Conservation (phyloP, 345 rosid genomes). For the Populus deltoides region DNA sequence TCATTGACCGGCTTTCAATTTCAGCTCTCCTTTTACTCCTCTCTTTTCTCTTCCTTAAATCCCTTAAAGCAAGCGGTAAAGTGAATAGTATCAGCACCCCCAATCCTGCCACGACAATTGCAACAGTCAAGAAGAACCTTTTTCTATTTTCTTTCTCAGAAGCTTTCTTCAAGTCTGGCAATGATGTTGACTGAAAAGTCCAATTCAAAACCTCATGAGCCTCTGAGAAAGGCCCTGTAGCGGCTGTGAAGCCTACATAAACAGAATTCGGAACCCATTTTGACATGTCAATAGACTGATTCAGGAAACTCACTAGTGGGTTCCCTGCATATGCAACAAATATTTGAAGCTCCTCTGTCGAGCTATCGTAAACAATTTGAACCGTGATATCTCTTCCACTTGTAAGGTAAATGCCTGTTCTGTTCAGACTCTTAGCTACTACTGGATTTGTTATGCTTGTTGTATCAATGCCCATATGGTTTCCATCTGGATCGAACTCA, state of each 20-base stretch:
- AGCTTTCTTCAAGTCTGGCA: neutral
- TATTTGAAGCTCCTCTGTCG: constrained; percentile 14
- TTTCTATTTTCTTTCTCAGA: neutral
- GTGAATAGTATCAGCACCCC: neutral
- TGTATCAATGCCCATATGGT: constrained; percentile 36
- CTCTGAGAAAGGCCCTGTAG: constrained; percentile 31
- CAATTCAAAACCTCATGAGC: constrained; percentile 31
- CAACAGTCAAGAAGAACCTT: constrained; percentile 9
- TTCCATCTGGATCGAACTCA: constrained; percentile 37
- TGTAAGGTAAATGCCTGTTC: constrained; percentile 35
- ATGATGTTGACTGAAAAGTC: constrained; percentile 19
- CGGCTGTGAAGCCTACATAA: constrained; percentile 38
- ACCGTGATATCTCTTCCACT: constrained; percentile 34
- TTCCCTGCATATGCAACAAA: constrained; percentile 33
- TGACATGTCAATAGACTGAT: constrained; percentile 31
- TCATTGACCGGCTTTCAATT: constrained; percentile 27
- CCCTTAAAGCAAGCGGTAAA: neutral
- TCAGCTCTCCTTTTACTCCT: constrained; percentile 9
- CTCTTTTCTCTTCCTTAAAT: constrained; percentile 7
- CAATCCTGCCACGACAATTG: constrained; percentile 6
- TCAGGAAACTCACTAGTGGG: constrained; percentile 23
- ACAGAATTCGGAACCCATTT: constrained; percentile 24
- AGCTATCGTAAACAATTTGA: constrained; percentile 23
- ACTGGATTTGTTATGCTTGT: constrained; percentile 20
- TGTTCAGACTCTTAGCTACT: constrained; percentile 21